Evolutionary conservation across 805 yeast genomes (phyloP).

Genomic region (Monosporozyma yasuniensis): DNA sequence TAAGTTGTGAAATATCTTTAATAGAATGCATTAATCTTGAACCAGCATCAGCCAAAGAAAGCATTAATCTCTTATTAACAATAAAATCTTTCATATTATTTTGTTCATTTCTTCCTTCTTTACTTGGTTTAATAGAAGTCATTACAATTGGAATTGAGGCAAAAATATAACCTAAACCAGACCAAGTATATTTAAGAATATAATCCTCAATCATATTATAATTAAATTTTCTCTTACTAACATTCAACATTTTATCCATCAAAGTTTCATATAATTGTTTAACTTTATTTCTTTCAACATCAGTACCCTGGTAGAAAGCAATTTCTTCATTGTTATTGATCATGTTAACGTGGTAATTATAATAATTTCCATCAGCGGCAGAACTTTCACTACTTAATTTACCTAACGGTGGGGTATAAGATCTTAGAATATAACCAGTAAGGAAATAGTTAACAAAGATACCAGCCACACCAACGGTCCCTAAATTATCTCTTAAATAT

Average conservation of each 20-base stretch:
- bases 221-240: constrained; percentile 50
- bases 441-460: constrained; percentile 71
- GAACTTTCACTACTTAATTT: constrained; percentile 63
- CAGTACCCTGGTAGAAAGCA: constrained; percentile 85
- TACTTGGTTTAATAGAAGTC: constrained; percentile 33
- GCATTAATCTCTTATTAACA: constrained; percentile 82
- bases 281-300: constrained; percentile 64
- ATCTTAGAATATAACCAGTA: constrained; percentile 67
- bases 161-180: constrained; percentile 87
- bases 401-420: constrained; percentile 79
- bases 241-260: constrained; percentile 43
- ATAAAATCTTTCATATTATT: constrained; percentile 78
- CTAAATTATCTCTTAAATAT: constrained; percentile 76
- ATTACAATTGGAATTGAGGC: constrained; percentile 82
- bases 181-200: constrained; percentile 85
- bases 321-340: constrained; percentile 89
- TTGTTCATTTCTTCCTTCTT: constrained; percentile 31
- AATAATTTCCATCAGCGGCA: constrained; percentile 78
- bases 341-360: constrained; percentile 75
- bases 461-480: constrained; percentile 77
- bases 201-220: constrained; percentile 79
- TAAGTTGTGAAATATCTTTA: constrained; percentile 81
- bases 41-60: constrained; percentile 91
- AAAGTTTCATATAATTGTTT: constrained; percentile 49
- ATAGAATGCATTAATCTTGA: constrained; percentile 89